Conservation (phyloP, 495 filamentous ascomycete genomes). For the Eremomyces bilateralis region DNA sequence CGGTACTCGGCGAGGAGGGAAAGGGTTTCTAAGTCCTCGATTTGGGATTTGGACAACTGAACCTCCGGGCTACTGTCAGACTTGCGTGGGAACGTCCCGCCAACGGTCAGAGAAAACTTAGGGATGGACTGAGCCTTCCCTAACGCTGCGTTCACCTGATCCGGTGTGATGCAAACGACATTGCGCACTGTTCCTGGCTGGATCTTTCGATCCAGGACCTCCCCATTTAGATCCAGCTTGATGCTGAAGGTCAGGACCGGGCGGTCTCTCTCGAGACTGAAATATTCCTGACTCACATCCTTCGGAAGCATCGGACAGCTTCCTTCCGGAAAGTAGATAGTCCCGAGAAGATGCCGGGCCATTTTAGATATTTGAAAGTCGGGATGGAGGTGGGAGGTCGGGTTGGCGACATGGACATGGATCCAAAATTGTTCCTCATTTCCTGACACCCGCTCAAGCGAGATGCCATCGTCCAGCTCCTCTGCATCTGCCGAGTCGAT, state of each 20-base stretch:
- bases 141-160: too few relatives aligned
- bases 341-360: conserved; percentile 39
- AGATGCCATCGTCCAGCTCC: conserved; percentile 83
- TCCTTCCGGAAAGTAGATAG: conserved; percentile 54
- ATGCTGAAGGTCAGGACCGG: conserved; percentile 70
- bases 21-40: too few relatives aligned
- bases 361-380: conserved; percentile 35
- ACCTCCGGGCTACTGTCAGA: too few relatives aligned
- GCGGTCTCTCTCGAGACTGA: conserved; percentile 45
- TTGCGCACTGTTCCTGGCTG: conserved; percentile 45
- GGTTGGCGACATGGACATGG: conserved; percentile 82
- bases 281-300: conserved; percentile 30
- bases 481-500: conserved; percentile 50
- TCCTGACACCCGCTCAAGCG: conserved; percentile 39
- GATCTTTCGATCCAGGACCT: conserved; percentile 48
- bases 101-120: too few relatives aligned
- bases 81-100: too few relatives aligned
- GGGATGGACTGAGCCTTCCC: too few relatives aligned
- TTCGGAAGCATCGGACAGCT: conserved; percentile 53
- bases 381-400: conserved; percentile 52
- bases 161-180: conserved; percentile 48
- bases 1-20: too few relatives aligned
- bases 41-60: too few relatives aligned
- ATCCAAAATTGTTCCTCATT: conserved; percentile 40
- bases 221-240: conserved; percentile 40